Percentiles rank a stretch among this genome's conserved stretches.
These are phyloP conservation scores for Bipolaris gigantea DNA, from an alignment of 2,329 filamentous ascomycete species.

Conservation along the genomic window DNA sequence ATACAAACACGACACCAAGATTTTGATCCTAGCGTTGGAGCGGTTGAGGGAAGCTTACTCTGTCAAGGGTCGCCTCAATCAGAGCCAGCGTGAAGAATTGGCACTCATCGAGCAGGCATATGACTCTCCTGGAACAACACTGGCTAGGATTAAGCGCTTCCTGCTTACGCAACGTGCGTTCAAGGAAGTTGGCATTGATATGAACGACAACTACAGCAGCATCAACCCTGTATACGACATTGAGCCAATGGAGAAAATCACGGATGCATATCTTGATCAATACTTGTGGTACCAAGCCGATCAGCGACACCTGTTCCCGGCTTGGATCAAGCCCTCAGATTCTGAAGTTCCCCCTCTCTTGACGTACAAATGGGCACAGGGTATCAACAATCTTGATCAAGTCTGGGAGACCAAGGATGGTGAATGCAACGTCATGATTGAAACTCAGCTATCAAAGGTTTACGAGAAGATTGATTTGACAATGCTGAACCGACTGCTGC, in stretches of 20 bases:
- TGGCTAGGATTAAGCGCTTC: slow-evolving; percentile 97
- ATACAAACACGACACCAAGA: slow-evolving; percentile 99
- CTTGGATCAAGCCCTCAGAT: slow-evolving; percentile 99
- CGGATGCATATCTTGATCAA: slow-evolving; percentile 96
- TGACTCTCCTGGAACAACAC: slow-evolving; percentile 91
- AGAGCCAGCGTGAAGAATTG: slow-evolving; percentile 95
- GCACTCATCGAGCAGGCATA: slow-evolving; percentile 98
- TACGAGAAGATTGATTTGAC: slow-evolving; percentile 99
- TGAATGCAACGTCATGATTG: slow-evolving; percentile 98
- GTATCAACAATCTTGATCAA: slow-evolving; percentile 95
- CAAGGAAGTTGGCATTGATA: slow-evolving; percentile 99
- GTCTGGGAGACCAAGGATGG: slow-evolving; percentile 94
- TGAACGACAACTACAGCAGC: slow-evolving; percentile 99
- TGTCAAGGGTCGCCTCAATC: slow-evolving; percentile 93
- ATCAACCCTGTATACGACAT: slow-evolving; percentile 99
- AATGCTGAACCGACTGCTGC: slow-evolving; percentile 85
- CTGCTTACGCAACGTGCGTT: slow-evolving; percentile 95
- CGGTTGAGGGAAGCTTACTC: slow-evolving; percentile 93
- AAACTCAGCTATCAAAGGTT: slow-evolving; percentile 97
- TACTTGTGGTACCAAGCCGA: slow-evolving; percentile 99
- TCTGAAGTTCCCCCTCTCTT: slow-evolving; percentile 94
- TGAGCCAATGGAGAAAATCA: slow-evolving; percentile 99
- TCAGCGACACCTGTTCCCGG: slow-evolving; percentile 92
- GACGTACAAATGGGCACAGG: slow-evolving; percentile 98
- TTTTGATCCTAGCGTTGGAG: slow-evolving; percentile 92